Base-by-base conservation (phyloP, 2,329 filamentous ascomycete species). In the Trematosphaeria pertusa region DNA sequence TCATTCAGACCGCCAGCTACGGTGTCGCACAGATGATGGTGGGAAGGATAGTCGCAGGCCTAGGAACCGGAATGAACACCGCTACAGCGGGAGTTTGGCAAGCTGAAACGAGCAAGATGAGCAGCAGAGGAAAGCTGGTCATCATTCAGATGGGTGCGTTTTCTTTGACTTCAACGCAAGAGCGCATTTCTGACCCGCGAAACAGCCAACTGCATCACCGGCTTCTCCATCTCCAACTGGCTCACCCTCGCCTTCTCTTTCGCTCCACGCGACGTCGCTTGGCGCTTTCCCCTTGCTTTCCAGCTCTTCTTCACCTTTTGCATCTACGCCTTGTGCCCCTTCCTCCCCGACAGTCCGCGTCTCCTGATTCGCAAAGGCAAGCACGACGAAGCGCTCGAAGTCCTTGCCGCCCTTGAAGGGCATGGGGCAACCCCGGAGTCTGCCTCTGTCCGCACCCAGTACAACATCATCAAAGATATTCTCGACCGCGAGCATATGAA, bases 291-390 rank as follows among this genome's bases (percentile, higher is more conserved):
- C 0, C 81, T 81, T 1, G 78, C 81, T 0, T 59, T 84, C 2
- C 79, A 82, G 0, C 80, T 82, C 0, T 74, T 86, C 40, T 82
- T 85, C 50, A 82, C 81, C 0, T 81, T 84, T 0, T 76, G 78
- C 49, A 71, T 85, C 2, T 81, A 65, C 78, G 22, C 81, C 79
- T 59, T 74, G 65, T 50, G 72, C 30, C 79, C 79, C 22, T 71
- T 63, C 58, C 69, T 53, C 52, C 70, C 72, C 40, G 58, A 75
- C 69, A 64, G 68, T 58, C 52, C 80, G 3, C 64, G 82, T 37
- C 75, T 80, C 0, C 68, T 83, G 21, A 77, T 84, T 15, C 71
- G 82, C 1, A 79, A 78, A 17, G 81, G 81, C 3, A 64, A 63
- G 44, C 53, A 83, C 43, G 77, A 82, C 8, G 68, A 72, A 56